Percentiles rank a stretch among this genome's conserved stretches.
These are phyloP conservation scores for Powellomyces hirtus DNA, from an alignment of 192 early-diverging fungal genomes.

Conservation along the genomic window DNA sequence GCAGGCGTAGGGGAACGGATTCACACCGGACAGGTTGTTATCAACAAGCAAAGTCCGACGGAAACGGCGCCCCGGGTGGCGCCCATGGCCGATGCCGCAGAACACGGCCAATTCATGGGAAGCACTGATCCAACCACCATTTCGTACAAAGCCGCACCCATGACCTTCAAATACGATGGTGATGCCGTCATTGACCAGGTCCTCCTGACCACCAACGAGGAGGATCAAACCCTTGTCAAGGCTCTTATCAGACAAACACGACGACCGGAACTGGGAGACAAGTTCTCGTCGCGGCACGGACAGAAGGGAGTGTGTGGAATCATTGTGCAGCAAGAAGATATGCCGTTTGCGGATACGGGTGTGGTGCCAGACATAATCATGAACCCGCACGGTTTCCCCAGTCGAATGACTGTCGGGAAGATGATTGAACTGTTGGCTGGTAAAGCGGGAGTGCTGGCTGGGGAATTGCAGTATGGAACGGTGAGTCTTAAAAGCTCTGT, in stretches of 20 bases:
- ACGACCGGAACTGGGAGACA: slow-evolving; percentile 94
- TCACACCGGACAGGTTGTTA: slow-evolving; percentile 69
- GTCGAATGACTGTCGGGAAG: slow-evolving; percentile 98
- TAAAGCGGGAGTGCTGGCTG: slow-evolving; percentile 91
- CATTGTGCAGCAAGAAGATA: slow-evolving; percentile 95
- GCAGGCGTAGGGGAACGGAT: slow-evolving; percentile 79
- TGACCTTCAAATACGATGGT: slow-evolving; percentile 86
- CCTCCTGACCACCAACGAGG: slow-evolving; percentile 86
- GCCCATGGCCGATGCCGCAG: slow-evolving; percentile 40
- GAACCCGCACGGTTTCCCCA: slow-evolving; percentile 99
- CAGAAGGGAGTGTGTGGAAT: slow-evolving; percentile 97
- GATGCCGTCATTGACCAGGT: slow-evolving; percentile 92
- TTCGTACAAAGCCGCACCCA: slow-evolving; percentile 67
- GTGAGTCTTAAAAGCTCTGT: slow-evolving; percentile 31
- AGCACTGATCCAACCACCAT: slow-evolving; percentile 47
- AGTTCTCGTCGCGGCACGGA: slow-evolving; percentile 96
- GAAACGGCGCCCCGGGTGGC: slow-evolving; percentile 64
- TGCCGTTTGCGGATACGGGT: slow-evolving; percentile 93
- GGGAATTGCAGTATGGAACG: slow-evolving; percentile 92
- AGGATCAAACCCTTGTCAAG: slow-evolving; percentile 90
- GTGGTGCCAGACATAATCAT: slow-evolving; percentile 96
- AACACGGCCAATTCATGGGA: slow-evolving; percentile 30
- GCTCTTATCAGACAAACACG: slow-evolving; percentile 87
- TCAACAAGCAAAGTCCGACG: slow-evolving; percentile 87
- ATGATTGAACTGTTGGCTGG: slow-evolving; percentile 97